Percentiles rank a stretch among this genome's conserved stretches.
These are phyloP conservation scores for Fusarium hainanense DNA, from an alignment of 2,329 filamentous ascomycete species.

Conservation along the genomic window DNA sequence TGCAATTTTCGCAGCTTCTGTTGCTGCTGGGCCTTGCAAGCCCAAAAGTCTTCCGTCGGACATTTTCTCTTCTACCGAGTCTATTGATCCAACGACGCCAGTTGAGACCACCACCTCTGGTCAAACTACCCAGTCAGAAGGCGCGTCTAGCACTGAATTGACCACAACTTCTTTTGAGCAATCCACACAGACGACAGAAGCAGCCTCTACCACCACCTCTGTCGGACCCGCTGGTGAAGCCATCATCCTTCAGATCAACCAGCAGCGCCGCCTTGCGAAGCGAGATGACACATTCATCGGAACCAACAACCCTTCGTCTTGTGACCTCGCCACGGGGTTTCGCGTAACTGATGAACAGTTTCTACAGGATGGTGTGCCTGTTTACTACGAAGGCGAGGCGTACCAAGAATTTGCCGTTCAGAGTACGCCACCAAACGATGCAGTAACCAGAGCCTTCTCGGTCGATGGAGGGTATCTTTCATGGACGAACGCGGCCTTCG, in stretches of 20 bases:
- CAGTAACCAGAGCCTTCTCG: neutral
- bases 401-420: neutral
- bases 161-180: neutral
- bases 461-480: neutral
- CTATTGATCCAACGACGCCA: neutral
- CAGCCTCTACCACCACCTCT: neutral
- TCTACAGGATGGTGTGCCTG: neutral
- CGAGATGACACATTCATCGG: neutral
- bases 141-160: neutral
- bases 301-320: neutral
- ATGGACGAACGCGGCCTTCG: neutral
- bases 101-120: neutral
- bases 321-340: neutral
- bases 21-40: conserved; percentile 12
- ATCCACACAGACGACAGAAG: neutral
- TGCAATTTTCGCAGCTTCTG: neutral
- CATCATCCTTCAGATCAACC: conserved; percentile 1
- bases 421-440: neutral
- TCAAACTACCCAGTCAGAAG: neutral
- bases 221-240: neutral
- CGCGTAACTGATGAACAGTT: neutral
- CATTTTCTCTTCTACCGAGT: neutral
- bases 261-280: neutral
- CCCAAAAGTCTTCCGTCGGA: neutral
- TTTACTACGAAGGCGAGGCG: neutral